phyloP scores from a whole-genome alignment of 768 basidiomycete genomes.

The Boletus barrowsii region DNA sequence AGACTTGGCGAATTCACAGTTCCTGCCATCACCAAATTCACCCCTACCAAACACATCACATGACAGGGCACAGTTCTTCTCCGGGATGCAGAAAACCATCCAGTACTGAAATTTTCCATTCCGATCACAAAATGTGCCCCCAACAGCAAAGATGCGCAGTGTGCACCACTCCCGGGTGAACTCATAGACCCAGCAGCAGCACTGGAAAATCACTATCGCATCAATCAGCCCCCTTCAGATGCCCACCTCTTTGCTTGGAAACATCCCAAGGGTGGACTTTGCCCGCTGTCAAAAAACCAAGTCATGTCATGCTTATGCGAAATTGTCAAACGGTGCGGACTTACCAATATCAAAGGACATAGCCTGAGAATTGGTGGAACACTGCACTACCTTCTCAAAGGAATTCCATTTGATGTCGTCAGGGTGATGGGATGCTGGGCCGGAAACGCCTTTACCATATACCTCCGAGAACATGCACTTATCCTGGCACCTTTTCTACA shows the following conservation, averaged over 20 bases:
- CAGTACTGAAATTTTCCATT: neutral
- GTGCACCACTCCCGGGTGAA: neutral
- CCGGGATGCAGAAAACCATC: neutral
- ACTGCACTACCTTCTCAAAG: neutral
- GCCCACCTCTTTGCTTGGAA: neutral
- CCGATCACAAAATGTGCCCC: neutral
- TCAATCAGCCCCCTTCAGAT: neutral
- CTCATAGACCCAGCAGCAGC: neutral
- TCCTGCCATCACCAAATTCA: neutral
- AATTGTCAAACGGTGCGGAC: neutral
- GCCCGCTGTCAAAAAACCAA: neutral
- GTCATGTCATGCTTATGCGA: neutral
- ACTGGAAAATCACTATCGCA: neutral
- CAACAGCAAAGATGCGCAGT: neutral
- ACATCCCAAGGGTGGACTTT: neutral
- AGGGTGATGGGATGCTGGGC: neutral
- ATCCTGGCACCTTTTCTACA: neutral
- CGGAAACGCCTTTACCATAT: neutral
- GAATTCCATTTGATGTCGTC: neutral
- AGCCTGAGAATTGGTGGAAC: neutral
- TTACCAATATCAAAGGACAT: neutral
- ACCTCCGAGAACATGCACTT: neutral
- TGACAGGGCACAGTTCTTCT: too few species aligned
- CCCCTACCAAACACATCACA: neutral
- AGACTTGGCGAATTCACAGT: neutral